Percentiles rank a stretch among this genome's conserved stretches.
Conservation (phyloP, 345 rosid species). For the Boechera retrofracta region DNA sequence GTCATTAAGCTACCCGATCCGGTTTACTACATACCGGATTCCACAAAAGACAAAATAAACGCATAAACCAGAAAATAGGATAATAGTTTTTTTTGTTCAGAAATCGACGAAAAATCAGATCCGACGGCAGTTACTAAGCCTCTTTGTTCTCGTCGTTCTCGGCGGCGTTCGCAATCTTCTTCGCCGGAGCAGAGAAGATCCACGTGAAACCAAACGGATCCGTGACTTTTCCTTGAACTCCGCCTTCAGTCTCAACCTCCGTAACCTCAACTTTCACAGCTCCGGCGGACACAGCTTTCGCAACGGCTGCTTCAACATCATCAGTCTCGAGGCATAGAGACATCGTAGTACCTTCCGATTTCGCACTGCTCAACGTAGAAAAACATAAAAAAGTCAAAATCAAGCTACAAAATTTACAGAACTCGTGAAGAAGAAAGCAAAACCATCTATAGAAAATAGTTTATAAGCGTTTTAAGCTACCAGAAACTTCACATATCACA, state of each 20-base stretch:
- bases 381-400: background rate
- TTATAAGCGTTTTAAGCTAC: background rate
- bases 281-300: constrained; percentile 74
- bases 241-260: constrained; percentile 55
- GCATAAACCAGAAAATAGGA: constrained; percentile 19
- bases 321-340: constrained; percentile 65
- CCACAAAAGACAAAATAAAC: constrained; percentile 26
- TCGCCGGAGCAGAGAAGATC: constrained; percentile 60
- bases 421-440: background rate
- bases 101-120: constrained; percentile 38
- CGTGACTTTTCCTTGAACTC: constrained; percentile 67
- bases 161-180: constrained; percentile 29
- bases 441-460: background rate
- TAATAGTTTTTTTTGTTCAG: constrained; percentile 18
- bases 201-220: constrained; percentile 87
- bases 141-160: constrained; percentile 34
- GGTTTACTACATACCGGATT: constrained; percentile 26
- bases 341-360: constrained; percentile 39
- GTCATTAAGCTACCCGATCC: constrained; percentile 32
- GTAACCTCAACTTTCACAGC: constrained; percentile 58
- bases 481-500: background rate
- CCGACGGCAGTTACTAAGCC: constrained; percentile 48
- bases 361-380: constrained; percentile 42
- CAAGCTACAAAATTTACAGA: background rate
- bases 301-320: constrained; percentile 65